phyloP scores from a whole-genome alignment of 768 basidiomycete genomes.

The Pleurotus djamor region DNA sequence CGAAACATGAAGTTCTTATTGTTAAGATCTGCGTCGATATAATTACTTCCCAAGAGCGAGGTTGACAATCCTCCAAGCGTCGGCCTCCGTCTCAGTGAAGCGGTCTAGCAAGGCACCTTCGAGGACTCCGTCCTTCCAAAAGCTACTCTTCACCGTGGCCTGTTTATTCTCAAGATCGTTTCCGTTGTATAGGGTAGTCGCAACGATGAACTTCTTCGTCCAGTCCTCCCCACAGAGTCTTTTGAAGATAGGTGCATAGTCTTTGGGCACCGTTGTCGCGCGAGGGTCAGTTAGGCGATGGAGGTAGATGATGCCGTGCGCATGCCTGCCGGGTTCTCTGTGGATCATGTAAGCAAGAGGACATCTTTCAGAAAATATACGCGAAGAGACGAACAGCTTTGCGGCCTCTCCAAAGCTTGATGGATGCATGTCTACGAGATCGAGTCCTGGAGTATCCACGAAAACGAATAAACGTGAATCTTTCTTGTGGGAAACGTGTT shows the following conservation, averaged over 20 bases:
- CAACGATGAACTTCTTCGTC: conserved; percentile 42
- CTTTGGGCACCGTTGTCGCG: conserved; percentile 34
- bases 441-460: conserved; percentile 19
- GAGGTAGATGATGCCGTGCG: conserved; percentile 35
- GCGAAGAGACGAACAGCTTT: too few species aligned
- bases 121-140: not conserved
- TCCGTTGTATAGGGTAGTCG: conserved; percentile 47
- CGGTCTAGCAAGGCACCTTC: too few species aligned
- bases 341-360: too few species aligned
- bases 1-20: too few species aligned
- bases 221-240: conserved; percentile 44
- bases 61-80: too few species aligned
- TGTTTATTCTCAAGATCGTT: conserved; percentile 27
- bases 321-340: too few species aligned
- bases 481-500: too few species aligned
- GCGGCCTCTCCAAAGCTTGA: conserved; percentile 10
- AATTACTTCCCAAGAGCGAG: too few species aligned
- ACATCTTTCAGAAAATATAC: too few species aligned
- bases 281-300: conserved; percentile 39
- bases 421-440: conserved; percentile 10
- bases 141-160: conserved; percentile 32
- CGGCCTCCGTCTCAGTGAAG: too few species aligned
- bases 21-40: too few species aligned
- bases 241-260: conserved; percentile 44
- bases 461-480: conserved; percentile 9